Percentiles rank a stretch among this genome's conserved stretches.
These are phyloP conservation scores for Penicillium coffeae DNA, from an alignment of 495 filamentous ascomycete species.

Conservation along the genomic window DNA sequence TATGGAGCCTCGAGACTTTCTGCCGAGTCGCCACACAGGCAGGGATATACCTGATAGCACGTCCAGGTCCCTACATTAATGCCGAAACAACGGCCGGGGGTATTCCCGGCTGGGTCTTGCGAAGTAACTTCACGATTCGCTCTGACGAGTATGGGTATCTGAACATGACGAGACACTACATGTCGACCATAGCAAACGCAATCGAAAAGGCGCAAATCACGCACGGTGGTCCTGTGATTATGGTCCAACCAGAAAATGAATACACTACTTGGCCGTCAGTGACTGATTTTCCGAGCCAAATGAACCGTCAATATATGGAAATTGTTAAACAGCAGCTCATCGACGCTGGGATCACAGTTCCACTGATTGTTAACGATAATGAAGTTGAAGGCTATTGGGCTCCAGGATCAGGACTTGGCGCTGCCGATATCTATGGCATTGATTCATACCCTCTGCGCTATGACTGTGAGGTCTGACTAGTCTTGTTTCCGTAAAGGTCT, in stretches of 20 bases:
- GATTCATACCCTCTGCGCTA: slow-evolving; percentile 62
- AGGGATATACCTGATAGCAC: slow-evolving; percentile 67
- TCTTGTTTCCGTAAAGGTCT: neutral
- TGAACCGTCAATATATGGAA: slow-evolving; percentile 57
- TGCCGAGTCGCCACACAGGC: slow-evolving; percentile 59
- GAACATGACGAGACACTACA: slow-evolving; percentile 50
- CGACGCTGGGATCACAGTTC: slow-evolving; percentile 61
- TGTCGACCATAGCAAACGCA: slow-evolving; percentile 43
- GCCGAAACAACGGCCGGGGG: slow-evolving; percentile 58
- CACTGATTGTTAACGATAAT: slow-evolving; percentile 68
- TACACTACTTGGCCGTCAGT: slow-evolving; percentile 38
- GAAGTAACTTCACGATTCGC: slow-evolving; percentile 51
- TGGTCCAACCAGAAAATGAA: slow-evolving; percentile 72
- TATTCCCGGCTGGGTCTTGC: slow-evolving; percentile 55
- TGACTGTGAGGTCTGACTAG: slow-evolving; percentile 48
- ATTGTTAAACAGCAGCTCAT: slow-evolving; percentile 57
- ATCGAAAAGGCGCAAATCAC: slow-evolving; percentile 68
- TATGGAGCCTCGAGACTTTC: slow-evolving; percentile 60
- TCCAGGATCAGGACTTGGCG: slow-evolving; percentile 54
- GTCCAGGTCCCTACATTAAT: slow-evolving; percentile 64
- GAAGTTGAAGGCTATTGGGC: slow-evolving; percentile 49
- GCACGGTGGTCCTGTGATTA: slow-evolving; percentile 65
- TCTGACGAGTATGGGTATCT: slow-evolving; percentile 54
- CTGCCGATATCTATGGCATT: slow-evolving; percentile 69
- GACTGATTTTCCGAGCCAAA: slow-evolving; percentile 30